phyloP scores from a whole-genome alignment of 1,284 basidiomycete species.

The Puccinia coronata region DNA sequence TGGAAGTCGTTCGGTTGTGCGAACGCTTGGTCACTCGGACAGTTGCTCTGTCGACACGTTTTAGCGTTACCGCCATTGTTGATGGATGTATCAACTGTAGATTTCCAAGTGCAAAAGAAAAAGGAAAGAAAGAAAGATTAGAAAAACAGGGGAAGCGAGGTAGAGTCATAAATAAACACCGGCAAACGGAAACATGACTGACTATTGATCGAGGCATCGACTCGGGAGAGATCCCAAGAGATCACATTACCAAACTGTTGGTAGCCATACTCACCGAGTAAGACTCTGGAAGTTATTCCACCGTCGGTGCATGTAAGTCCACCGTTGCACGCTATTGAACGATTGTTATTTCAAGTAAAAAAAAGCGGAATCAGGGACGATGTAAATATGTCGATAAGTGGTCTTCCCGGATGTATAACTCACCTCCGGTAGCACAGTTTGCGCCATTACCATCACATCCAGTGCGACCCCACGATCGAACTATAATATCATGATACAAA shows the following conservation, averaged over 20 bases:
- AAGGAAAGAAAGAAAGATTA: not conserved
- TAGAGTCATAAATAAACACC: too few relatives aligned
- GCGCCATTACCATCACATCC: constrained; percentile 52
- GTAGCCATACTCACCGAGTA: constrained; percentile 45
- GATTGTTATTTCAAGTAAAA: too few relatives aligned
- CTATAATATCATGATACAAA: constrained; percentile 32
- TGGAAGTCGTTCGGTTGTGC: constrained; percentile 33
- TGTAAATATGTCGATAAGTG: not conserved
- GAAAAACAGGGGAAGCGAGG: not conserved
- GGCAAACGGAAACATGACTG: too few relatives aligned
- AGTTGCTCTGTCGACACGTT: constrained; percentile 23
- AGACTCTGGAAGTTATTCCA: constrained; percentile 51
- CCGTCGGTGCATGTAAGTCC: constrained; percentile 51
- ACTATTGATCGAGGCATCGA: constrained; percentile 51
- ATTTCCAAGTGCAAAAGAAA: too few relatives aligned
- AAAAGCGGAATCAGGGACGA: not conserved
- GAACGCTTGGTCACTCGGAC: constrained; percentile 39
- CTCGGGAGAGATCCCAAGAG: constrained; percentile 50
- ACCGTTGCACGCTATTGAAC: constrained; percentile 50
- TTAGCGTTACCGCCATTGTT: constrained; percentile 35
- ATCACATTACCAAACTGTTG: constrained; percentile 41
- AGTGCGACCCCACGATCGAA: constrained; percentile 52
- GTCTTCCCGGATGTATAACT: not conserved
- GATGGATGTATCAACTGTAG: constrained; percentile 28
- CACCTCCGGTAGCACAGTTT: constrained; percentile 50